A percentile compares a stretch with the other conserved stretches of the same genome.
These are phyloP conservation scores for Saccharomycopsis babjevae DNA, from an alignment of 805 yeast species.

Conservation along the genomic window DNA sequence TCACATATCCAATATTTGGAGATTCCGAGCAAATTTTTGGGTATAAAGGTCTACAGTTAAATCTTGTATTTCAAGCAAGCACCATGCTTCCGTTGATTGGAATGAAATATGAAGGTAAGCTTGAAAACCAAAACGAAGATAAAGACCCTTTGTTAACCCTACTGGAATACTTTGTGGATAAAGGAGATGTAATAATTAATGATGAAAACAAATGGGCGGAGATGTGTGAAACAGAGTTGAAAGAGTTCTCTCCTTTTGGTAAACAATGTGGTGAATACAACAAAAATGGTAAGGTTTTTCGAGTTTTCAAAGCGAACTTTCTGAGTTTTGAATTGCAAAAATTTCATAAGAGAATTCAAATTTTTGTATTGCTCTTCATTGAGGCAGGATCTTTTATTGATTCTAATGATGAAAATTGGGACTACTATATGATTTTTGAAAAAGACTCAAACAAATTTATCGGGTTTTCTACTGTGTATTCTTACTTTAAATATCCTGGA, in stretches of 20 bases:
- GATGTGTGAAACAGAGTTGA: constrained; percentile 38
- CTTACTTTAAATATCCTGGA: constrained; percentile 68
- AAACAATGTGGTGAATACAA: constrained; percentile 19
- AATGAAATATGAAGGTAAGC: constrained; percentile 43
- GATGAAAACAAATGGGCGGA: constrained; percentile 65
- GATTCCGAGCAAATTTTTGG: constrained; percentile 86
- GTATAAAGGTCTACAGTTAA: constrained; percentile 56
- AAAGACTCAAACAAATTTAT: constrained; percentile 36
- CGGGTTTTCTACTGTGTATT: constrained; percentile 78
- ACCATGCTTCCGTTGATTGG: constrained; percentile 67
- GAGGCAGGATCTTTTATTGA: constrained; percentile 93
- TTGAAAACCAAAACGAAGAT: constrained; percentile 44
- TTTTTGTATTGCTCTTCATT: constrained; percentile 72
- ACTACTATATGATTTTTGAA: constrained; percentile 45
- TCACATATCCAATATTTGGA: constrained; percentile 91
- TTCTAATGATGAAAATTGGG: constrained; percentile 69
- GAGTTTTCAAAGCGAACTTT: neutral
- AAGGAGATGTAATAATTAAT: constrained; percentile 41
- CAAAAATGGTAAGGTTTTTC: neutral
- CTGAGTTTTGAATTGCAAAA: constrained; percentile 26
- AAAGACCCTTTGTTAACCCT: constrained; percentile 37
- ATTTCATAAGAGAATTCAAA: constrained; percentile 61
- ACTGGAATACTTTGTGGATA: constrained; percentile 38
- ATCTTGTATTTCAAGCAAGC: constrained; percentile 60
- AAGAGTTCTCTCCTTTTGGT: constrained; percentile 35